phyloP scores from a whole-genome alignment of 2,329 filamentous ascomycete species.

The Exutisphaerella laricina region DNA sequence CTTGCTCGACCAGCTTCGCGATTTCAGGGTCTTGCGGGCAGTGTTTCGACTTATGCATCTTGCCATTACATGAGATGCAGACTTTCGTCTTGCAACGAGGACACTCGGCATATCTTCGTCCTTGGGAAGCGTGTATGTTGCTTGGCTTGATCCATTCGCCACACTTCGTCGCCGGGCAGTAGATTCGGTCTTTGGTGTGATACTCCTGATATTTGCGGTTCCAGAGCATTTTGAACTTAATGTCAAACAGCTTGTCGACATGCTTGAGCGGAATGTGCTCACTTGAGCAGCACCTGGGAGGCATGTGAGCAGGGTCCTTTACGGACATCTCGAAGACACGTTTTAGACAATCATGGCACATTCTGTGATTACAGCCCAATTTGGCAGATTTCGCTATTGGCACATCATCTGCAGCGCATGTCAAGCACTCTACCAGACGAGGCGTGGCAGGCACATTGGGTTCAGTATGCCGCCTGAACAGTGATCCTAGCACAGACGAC shows the following conservation, averaged over 20 bases:
- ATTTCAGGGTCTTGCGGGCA: slow-evolving; percentile 69
- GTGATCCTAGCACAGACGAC: slow-evolving; percentile 19
- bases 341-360: slow-evolving; percentile 73
- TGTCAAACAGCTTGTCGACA: slow-evolving; percentile 69
- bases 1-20: slow-evolving; percentile 57
- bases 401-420: slow-evolving; percentile 63
- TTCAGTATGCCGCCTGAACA: slow-evolving; percentile 24
- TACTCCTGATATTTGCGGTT: slow-evolving; percentile 75
- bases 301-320: slow-evolving; percentile 74
- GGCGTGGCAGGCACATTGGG: slow-evolving; percentile 15
- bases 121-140: slow-evolving; percentile 52
- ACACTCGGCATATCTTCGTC: slow-evolving; percentile 64
- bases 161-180: slow-evolving; percentile 68
- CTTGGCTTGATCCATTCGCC: slow-evolving; percentile 74
- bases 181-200: slow-evolving; percentile 66
- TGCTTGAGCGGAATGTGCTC: slow-evolving; percentile 69
- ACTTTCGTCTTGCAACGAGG: slow-evolving; percentile 66
- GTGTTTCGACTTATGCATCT: slow-evolving; percentile 63
- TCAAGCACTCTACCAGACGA: slow-evolving; percentile 57
- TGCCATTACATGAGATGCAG: slow-evolving; percentile 67
- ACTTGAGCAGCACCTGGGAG: slow-evolving; percentile 70
- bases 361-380: slow-evolving; percentile 71
- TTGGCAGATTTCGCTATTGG: slow-evolving; percentile 60
- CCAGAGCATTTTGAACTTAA: slow-evolving; percentile 70
- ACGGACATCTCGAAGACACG: slow-evolving; percentile 70